Conservation (phyloP, 306 rosid genomes). For the Prunus mongolica region DNA sequence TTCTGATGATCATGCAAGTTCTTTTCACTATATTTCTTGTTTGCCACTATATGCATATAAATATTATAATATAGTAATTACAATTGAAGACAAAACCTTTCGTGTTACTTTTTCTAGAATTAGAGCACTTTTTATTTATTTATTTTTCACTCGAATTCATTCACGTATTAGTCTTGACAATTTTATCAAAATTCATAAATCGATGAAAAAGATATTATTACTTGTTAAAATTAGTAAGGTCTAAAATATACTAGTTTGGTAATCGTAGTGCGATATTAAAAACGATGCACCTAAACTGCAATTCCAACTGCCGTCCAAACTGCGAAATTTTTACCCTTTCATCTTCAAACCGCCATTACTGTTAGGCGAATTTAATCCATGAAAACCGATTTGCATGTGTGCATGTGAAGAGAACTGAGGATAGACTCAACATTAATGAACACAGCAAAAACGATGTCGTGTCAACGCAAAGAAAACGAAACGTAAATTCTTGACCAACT, state of each 20-base stretch:
- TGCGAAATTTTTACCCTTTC: background rate
- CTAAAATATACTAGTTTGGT: too few relatives aligned
- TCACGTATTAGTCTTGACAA: rapidly evolving
- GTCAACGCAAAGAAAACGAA: background rate
- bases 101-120: too few relatives aligned
- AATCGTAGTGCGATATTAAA: too few relatives aligned
- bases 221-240: too few relatives aligned
- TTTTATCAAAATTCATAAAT: too few relatives aligned
- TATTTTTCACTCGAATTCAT: rapidly evolving
- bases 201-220: too few relatives aligned
- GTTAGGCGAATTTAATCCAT: background rate
- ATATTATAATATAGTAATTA: too few relatives aligned
- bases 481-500: background rate
- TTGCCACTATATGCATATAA: too few relatives aligned
- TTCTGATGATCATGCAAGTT: too few relatives aligned
- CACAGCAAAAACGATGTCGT: background rate
- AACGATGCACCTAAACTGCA: background rate
- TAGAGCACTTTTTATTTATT: too few relatives aligned
- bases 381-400: background rate
- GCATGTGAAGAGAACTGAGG: background rate
- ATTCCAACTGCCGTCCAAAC: background rate
- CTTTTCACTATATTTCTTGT: too few relatives aligned
- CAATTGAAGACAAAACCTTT: too few relatives aligned
- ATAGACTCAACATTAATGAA: background rate
- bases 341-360: background rate